Evolutionary conservation across 1,284 basidiomycete genomes (phyloP), one percentile per base, ranked within the genome.

Genomic region (Naganishia sp.): DNA sequence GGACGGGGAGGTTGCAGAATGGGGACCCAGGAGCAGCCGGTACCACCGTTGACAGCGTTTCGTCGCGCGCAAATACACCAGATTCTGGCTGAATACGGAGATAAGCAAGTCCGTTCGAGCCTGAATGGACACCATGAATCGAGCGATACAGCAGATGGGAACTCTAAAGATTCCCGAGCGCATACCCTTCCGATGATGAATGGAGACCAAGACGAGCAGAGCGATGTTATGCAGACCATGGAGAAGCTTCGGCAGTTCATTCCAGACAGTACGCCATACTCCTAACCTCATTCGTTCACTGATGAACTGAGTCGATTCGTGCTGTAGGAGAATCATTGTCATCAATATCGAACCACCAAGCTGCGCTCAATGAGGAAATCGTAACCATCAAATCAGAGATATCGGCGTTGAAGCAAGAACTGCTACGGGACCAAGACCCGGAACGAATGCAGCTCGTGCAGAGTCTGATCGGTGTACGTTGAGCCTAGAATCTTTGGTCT

Each of bases 391-490:
- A 78, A 61, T 80, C 82, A n/a, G 89, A 94, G 80, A 87, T 95
- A 46, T 83, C 86, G 60, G 74, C 78, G 10, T 82, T 95, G 64
- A 85, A 88, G 68, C 81, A 79, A 42, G 86, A 90, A 74, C 78
- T 95, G 63, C 83, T 84, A 70, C 81, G 80, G 16, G 88, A 90
- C 73, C 92, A 94, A 77, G 89, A 92, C 77, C 90, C 90, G 23
- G 85, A 85, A 63, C 84, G 87, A 71, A 93, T 95, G 89, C 87
- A 90, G 63, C 81, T 87, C 55, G 92, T 95, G 63, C 93, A 97
- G 77, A 89, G 90, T 76, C 91, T 94, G 85, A 95, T 96, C 66
- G 92, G 89, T 25, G 92, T 95, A 72, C 71, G 81, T 75, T 11
- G 3, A 28, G n/a, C 23, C 10, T 5, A 28, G 53, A 56, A 10